Evolutionary conservation across 2,329 filamentous ascomycete genomes (phyloP).

Genomic region (Orbilia blumenaviensis): DNA sequence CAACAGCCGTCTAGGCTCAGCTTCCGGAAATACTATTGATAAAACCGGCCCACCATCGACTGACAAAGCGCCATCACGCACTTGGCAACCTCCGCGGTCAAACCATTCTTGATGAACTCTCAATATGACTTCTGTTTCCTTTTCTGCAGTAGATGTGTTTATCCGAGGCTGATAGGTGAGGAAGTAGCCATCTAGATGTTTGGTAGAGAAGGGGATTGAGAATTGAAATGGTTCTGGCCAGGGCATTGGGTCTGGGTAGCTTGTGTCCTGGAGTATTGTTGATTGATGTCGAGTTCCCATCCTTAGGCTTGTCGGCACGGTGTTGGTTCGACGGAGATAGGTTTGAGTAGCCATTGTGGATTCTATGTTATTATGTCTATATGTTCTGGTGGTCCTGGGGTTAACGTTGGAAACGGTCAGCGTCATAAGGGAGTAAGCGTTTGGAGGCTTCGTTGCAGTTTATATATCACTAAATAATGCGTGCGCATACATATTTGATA

Average conservation of each 20-base stretch:
- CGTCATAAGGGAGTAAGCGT: too few species aligned
- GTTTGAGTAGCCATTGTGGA: neutral
- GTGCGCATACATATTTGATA: too few species aligned
- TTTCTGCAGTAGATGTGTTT: neutral
- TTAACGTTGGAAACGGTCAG: neutral
- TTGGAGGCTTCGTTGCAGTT: too few species aligned
- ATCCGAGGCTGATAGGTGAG: slow-evolving; percentile 7
- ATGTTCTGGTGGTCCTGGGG: neutral
- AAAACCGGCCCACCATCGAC: slow-evolving; percentile 3
- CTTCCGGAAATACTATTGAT: slow-evolving; percentile 7
- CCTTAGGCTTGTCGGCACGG: neutral
- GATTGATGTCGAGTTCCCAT: slow-evolving; percentile 7
- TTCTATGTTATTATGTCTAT: neutral
- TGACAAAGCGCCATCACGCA: slow-evolving; percentile 3
- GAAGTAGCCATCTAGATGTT: neutral
- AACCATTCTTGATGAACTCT: slow-evolving; percentile 12
- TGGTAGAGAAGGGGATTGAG: slow-evolving; percentile 3
- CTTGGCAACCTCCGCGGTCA: slow-evolving; percentile 5
- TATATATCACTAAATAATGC: too few species aligned
- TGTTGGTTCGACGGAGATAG: neutral
- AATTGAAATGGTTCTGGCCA: neutral
- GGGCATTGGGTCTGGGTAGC: neutral
- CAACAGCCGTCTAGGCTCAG: neutral
- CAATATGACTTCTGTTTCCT: slow-evolving; percentile 3
- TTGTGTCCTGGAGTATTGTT: neutral